These are phyloP conservation scores for Oryza australiensis DNA, from an alignment of 176 grass and related monocot genomes.

Conservation along the genomic window DNA sequence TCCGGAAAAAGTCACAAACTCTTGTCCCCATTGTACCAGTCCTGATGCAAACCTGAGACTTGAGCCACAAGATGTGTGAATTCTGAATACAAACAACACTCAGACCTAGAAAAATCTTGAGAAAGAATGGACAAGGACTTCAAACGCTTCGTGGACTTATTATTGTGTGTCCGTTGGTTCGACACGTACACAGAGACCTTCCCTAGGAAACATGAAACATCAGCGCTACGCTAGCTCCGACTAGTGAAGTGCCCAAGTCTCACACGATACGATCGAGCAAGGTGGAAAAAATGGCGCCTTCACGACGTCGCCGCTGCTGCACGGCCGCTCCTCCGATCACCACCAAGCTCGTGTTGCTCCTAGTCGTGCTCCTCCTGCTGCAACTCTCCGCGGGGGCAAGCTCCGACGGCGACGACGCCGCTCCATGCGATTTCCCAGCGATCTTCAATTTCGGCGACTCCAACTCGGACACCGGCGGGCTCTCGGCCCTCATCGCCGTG, in stretches of 20 bases:
- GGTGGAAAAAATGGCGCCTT: not conserved
- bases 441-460: slow-evolving; percentile 98
- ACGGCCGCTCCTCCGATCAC: not conserved
- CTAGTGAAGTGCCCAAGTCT: no score
- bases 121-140: not conserved
- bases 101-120: no score
- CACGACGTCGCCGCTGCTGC: not conserved
- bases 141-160: not conserved
- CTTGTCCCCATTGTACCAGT: no score
- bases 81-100: not conserved
- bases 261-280: not conserved
- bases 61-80: not conserved
- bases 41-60: no score
- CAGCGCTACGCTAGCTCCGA: not conserved
- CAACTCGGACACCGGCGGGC: slow-evolving; percentile 93
- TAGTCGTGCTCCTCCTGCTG: not conserved
- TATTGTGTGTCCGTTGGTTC: not conserved
- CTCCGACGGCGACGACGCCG: not conserved
- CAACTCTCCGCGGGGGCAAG: not conserved
- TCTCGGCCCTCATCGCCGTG: slow-evolving; percentile 25
- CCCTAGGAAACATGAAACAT: no score
- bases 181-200: no score
- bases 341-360: not conserved
- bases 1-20: no score
- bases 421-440: slow-evolving; percentile 55